A percentile compares a stretch with the other conserved stretches of the same genome.
phyloP scores from a whole-genome alignment of 176 grass and related monocot species.

The Phoenix dactylifera region DNA sequence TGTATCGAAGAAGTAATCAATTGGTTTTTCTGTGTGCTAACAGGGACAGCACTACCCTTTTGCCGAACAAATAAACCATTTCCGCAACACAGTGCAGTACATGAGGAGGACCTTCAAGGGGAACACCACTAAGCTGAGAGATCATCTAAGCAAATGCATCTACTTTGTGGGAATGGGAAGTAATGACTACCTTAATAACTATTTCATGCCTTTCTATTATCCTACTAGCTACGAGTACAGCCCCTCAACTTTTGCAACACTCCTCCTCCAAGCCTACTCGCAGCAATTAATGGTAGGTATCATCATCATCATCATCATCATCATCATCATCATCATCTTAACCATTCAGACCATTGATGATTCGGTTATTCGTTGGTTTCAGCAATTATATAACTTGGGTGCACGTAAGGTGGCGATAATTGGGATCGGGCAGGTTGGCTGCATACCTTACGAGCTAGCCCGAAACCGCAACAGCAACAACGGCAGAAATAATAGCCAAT shows the following conservation, averaged over 20 bases:
- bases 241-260: constrained; percentile 30
- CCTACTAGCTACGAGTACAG: constrained; percentile 33
- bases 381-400: constrained; percentile 47
- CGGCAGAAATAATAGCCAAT: not conserved
- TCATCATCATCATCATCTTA: not conserved
- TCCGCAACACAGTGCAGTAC: constrained; percentile 33
- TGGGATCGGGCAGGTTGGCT: constrained; percentile 68
- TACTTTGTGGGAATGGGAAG: constrained; percentile 64
- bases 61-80: constrained; percentile 58
- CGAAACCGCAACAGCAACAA: constrained; percentile 19
- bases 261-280: constrained; percentile 64
- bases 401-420: constrained; percentile 60
- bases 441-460: constrained; percentile 93
- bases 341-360: too few species aligned
- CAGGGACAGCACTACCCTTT: constrained; percentile 73
- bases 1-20: too few species aligned
- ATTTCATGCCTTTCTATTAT: constrained; percentile 52
- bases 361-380: not conserved
- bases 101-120: constrained; percentile 30
- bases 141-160: constrained; percentile 56
- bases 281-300: constrained; percentile 30
- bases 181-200: constrained; percentile 57
- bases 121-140: constrained; percentile 11
- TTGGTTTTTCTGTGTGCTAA: too few species aligned
- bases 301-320: not conserved